phyloP scores from a whole-genome alignment of 495 filamentous ascomycete species.

The Pyrenula aspistea region DNA sequence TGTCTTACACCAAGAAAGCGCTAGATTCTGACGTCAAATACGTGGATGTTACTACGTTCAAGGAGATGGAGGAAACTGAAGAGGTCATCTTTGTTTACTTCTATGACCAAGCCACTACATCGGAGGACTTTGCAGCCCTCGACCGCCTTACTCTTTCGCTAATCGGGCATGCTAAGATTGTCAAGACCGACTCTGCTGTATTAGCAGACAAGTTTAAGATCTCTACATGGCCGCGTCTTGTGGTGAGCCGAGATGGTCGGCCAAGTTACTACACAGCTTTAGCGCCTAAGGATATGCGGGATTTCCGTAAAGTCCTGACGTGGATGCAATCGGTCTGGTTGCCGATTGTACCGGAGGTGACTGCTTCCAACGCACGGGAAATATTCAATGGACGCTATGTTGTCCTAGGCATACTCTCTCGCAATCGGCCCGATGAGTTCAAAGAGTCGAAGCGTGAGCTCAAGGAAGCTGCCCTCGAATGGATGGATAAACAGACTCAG shows the following conservation, averaged over 20 bases:
- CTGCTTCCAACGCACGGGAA: conserved; percentile 77
- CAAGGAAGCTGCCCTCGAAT: conserved; percentile 89
- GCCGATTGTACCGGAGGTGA: conserved; percentile 93
- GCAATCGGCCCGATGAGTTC: conserved; percentile 71
- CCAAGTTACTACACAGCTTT: conserved; percentile 80
- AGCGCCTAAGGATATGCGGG: conserved; percentile 79
- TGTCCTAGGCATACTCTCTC: conserved; percentile 78
- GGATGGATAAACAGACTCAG: conserved; percentile 92
- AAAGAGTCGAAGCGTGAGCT: conserved; percentile 69
- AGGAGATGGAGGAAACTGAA: conserved; percentile 79
- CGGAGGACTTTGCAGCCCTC: conserved; percentile 80
- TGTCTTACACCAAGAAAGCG: conserved; percentile 77
- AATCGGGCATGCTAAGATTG: conserved; percentile 81
- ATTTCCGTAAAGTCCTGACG: conserved; percentile 61
- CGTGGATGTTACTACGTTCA: conserved; percentile 63
- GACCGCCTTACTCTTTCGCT: conserved; percentile 76
- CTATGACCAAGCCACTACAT: conserved; percentile 87
- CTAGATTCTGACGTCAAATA: conserved; percentile 67
- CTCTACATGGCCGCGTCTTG: conserved; percentile 81
- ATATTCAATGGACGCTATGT: conserved; percentile 91
- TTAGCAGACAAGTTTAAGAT: conserved; percentile 81
- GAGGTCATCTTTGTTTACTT: conserved; percentile 96
- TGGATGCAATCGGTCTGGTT: conserved; percentile 98
- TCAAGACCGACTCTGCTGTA: conserved; percentile 67
- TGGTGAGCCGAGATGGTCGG: conserved; percentile 80